Evolutionary conservation across 1,284 basidiomycete genomes (phyloP).

Genomic region (Ganoderma resinaceum): DNA sequence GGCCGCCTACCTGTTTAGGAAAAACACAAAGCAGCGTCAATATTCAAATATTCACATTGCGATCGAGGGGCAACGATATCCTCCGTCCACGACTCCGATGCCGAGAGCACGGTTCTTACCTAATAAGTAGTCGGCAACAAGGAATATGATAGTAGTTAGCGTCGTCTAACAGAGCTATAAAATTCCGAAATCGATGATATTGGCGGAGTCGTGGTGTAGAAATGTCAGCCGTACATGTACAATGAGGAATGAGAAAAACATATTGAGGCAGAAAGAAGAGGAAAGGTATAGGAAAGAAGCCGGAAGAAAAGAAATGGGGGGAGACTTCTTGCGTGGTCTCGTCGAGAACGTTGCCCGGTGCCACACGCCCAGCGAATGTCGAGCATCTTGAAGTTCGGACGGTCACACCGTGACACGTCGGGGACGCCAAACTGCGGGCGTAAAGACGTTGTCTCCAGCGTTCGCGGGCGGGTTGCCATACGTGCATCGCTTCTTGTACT

Average conservation of each 20-base stretch:
- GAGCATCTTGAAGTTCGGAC: too few relatives aligned
- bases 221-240: neutral
- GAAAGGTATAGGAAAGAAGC: neutral
- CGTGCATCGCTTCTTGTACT: conserved; percentile 56
- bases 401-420: neutral
- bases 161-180: neutral
- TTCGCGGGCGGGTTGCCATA: conserved; percentile 49
- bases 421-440: conserved; percentile 39
- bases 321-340: neutral
- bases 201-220: neutral
- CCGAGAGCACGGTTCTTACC: neutral
- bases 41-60: too few relatives aligned
- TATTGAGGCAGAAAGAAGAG: neutral
- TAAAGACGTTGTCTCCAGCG: conserved; percentile 50
- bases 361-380: neutral
- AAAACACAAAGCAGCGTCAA: neutral
- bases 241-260: neutral
- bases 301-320: neutral
- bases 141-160: too few relatives aligned
- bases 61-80: neutral
- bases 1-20: neutral
- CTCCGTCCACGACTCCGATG: neutral
- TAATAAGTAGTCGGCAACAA: too few relatives aligned
- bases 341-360: neutral
- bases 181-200: neutral